Percentiles rank a stretch among this genome's conserved stretches.
Conservation (phyloP, 305 asterid genomes). For the Solanum hybrid region DNA sequence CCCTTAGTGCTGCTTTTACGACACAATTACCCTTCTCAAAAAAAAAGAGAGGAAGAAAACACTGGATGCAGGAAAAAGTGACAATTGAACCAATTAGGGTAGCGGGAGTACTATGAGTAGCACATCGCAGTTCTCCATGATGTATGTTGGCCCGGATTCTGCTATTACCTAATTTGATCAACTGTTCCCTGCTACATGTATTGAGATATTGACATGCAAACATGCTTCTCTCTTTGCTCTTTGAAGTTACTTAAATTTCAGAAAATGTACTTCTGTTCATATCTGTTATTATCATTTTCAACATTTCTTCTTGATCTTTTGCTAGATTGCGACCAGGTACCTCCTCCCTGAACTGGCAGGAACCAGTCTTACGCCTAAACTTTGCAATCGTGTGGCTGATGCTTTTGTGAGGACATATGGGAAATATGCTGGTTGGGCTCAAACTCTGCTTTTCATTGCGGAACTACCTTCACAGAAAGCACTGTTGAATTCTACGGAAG, state of each 20-base stretch:
- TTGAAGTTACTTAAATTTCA: neutral
- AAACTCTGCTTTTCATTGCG: conserved; percentile 85
- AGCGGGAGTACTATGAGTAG: neutral
- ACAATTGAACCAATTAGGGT: neutral
- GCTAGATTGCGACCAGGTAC: conserved; percentile 76
- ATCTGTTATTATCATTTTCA: neutral
- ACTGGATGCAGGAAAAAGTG: neutral
- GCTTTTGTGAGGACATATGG: conserved; percentile 87
- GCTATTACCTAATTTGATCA: neutral
- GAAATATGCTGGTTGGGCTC: conserved; percentile 98
- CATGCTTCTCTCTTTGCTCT: neutral
- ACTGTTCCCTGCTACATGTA: neutral
- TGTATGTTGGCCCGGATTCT: neutral
- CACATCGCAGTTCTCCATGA: neutral
- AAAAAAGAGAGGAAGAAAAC: neutral
- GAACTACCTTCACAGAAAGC: conserved; percentile 90
- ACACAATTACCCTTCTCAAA: neutral
- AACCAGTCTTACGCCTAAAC: conserved; percentile 52
- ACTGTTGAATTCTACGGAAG: conserved; percentile 20
- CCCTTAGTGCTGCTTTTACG: neutral
- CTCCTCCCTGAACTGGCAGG: conserved; percentile 91
- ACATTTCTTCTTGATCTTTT: conserved; percentile 9
- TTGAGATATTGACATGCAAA: neutral
- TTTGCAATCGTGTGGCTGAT: conserved; percentile 51
- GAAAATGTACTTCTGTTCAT: neutral